These are phyloP conservation scores for Psilocybe cubensis DNA, from an alignment of 768 basidiomycete genomes.

Conservation along the genomic window DNA sequence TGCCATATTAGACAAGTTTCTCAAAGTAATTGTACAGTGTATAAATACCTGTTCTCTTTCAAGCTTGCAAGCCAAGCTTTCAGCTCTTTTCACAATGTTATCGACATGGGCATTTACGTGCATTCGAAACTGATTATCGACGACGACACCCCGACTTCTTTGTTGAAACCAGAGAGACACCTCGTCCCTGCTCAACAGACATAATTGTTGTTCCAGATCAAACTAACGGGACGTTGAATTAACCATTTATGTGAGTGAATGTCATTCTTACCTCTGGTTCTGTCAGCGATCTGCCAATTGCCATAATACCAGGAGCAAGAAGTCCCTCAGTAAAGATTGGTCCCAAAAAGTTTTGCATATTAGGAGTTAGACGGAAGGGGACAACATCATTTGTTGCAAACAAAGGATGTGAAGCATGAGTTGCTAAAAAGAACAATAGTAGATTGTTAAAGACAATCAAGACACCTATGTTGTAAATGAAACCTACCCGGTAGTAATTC, in stretches of 20 bases:
- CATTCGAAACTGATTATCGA: conserved; percentile 62
- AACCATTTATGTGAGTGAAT: background rate
- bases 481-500: conserved; percentile 83
- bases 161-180: conserved; percentile 76
- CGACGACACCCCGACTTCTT: conserved; percentile 56
- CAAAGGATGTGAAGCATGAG: conserved; percentile 51
- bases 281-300: conserved; percentile 88
- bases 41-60: conserved; percentile 78
- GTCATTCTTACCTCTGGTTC: conserved; percentile 75
- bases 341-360: conserved; percentile 92
- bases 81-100: conserved; percentile 76
- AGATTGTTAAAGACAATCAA: background rate
- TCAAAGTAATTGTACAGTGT: background rate
- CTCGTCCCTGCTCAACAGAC: conserved; percentile 92
- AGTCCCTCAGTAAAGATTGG: conserved; percentile 90
- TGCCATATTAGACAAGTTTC: background rate
- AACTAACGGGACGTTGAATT: conserved; percentile 50
- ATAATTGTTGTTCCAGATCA: conserved; percentile 90
- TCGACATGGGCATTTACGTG: conserved; percentile 62
- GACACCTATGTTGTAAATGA: background rate
- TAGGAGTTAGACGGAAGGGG: conserved; percentile 97
- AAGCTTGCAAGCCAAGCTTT: conserved; percentile 82
- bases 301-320: conserved; percentile 84
- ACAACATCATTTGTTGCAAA: conserved; percentile 86
- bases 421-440: conserved; percentile 29